A percentile compares a stretch with the other conserved stretches of the same genome.
Conservation (phyloP, 805 yeast species). For the Yarrowia porcina region DNA sequence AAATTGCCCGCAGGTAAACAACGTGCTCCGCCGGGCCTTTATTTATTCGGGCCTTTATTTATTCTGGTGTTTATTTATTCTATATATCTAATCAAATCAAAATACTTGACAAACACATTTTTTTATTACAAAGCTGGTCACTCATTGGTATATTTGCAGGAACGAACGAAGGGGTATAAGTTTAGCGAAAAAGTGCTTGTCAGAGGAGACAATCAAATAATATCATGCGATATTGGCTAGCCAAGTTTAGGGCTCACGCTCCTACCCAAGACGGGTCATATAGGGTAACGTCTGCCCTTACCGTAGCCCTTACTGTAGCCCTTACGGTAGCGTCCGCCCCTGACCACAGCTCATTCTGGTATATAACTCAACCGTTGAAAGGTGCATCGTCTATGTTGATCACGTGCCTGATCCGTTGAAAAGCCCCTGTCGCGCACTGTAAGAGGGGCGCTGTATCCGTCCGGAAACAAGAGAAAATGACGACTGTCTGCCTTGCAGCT, state of each 20-base stretch:
- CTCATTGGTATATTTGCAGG: neutral
- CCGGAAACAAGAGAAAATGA: neutral
- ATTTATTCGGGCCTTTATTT: too few species aligned
- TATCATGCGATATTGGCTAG: neutral
- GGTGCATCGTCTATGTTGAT: neutral
- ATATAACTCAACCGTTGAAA: neutral
- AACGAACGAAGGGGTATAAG: neutral
- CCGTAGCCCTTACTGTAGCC: neutral
- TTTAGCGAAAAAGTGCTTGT: neutral
- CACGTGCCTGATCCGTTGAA: neutral
- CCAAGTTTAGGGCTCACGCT: neutral
- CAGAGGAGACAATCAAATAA: neutral
- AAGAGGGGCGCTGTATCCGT: neutral
- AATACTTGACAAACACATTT: too few species aligned
- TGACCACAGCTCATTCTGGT: neutral
- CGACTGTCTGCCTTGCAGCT: neutral
- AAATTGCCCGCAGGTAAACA: neutral
- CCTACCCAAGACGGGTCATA: neutral
- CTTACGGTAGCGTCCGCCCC: too few species aligned
- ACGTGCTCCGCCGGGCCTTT: too few species aligned
- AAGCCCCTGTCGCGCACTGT: neutral
- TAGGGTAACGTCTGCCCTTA: too few species aligned
- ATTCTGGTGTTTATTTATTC: too few species aligned
- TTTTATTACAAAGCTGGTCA: too few species aligned
- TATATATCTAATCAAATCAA: slow-evolving; percentile 3